phyloP scores from a whole-genome alignment of 495 filamentous ascomycete species.

The Daldinia vernicosa region DNA sequence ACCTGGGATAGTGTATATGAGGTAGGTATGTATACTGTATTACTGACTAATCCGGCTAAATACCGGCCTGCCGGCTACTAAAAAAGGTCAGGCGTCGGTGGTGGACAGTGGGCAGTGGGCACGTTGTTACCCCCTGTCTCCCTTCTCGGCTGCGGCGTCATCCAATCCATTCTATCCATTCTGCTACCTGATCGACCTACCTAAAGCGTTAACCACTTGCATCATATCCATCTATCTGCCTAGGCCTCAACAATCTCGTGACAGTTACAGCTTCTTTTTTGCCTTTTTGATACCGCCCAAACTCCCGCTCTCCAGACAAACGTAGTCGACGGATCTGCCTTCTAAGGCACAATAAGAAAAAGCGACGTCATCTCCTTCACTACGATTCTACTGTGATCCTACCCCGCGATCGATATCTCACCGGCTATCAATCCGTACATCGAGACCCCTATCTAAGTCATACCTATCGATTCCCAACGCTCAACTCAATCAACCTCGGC shows the following conservation, averaged over 20 bases:
- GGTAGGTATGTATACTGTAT: too few species aligned
- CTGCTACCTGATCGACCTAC: conserved; percentile 19
- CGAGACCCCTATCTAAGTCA: background rate
- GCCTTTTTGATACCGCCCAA: conserved; percentile 4
- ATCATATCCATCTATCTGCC: conserved; percentile 24
- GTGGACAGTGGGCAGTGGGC: too few species aligned
- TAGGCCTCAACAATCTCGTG: conserved; percentile 23
- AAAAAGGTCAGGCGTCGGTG: conserved; percentile 26
- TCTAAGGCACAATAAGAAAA: conserved; percentile 18
- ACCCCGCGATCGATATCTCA: conserved; percentile 38
- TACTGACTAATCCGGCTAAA: conserved; percentile 26
- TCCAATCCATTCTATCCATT: conserved; percentile 11
- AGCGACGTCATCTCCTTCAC: conserved; percentile 33
- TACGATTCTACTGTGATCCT: conserved; percentile 17
- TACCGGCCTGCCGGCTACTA: conserved; percentile 5
- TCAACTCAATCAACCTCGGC: conserved; percentile 19
- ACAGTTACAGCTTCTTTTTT: conserved; percentile 14
- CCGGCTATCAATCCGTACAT: conserved; percentile 12
- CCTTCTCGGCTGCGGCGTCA: conserved; percentile 31
- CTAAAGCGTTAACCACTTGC: conserved; percentile 14
- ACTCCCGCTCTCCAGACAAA: background rate
- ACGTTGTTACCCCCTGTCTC: conserved; percentile 7
- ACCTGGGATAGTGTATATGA: background rate
- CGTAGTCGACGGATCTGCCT: conserved; percentile 2
- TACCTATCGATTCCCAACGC: conserved; percentile 2